phyloP scores from a whole-genome alignment of 2,329 filamentous ascomycete genomes.

The Teratosphaeria destructans region DNA sequence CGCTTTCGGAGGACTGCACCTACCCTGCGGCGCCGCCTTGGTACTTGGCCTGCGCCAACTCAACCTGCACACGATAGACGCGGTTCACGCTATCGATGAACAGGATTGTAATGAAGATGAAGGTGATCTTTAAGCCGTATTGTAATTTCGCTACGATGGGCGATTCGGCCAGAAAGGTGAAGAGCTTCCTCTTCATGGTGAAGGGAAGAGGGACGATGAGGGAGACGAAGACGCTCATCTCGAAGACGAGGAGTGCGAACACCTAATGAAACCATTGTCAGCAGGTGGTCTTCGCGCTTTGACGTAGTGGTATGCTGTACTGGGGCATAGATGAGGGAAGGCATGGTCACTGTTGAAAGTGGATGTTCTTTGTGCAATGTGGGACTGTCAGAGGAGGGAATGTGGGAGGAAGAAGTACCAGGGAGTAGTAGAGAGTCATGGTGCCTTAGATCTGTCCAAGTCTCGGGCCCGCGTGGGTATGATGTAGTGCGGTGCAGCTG shows the following conservation, averaged over 20 bases:
- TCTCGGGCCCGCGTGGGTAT: background rate
- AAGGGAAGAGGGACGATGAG: constrained; percentile 84
- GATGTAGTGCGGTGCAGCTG: background rate
- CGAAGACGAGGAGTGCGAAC: constrained; percentile 69
- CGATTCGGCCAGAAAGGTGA: constrained; percentile 92
- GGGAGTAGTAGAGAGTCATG: constrained; percentile 62
- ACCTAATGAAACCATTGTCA: constrained; percentile 43
- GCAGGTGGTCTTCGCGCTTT: too few species aligned
- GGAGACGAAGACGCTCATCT: constrained; percentile 73
- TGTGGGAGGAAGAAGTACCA: constrained; percentile 38
- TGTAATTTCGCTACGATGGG: constrained; percentile 80
- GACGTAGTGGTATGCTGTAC: constrained; percentile 10
- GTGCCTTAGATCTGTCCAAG: constrained; percentile 22
- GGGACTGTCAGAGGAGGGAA: constrained; percentile 1
- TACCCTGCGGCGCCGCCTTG: constrained; percentile 40
- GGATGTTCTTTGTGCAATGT: background rate
- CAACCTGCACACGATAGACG: constrained; percentile 91
- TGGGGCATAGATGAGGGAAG: constrained; percentile 28
- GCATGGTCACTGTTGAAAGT: constrained; percentile 16
- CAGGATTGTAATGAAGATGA: constrained; percentile 96
- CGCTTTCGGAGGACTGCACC: constrained; percentile 5
- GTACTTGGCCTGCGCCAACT: constrained; percentile 65
- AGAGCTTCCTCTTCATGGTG: constrained; percentile 72
- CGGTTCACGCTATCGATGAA: constrained; percentile 95
- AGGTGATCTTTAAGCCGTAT: constrained; percentile 97